Evolutionary conservation across 805 yeast species (phyloP).

Genomic region (Kuraishia capsulata): DNA sequence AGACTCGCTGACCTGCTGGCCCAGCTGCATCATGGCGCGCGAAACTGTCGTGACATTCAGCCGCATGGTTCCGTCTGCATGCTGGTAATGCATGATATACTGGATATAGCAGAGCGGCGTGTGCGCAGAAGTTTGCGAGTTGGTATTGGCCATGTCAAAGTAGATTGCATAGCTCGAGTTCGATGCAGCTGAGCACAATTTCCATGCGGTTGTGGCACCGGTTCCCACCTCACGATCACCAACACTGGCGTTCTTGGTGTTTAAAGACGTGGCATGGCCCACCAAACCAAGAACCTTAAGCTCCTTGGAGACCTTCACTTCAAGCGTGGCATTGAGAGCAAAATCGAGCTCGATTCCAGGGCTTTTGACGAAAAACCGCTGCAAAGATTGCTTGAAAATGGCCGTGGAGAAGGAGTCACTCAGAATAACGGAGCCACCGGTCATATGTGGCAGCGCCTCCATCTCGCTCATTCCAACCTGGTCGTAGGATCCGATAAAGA

Average conservation of each 20-base stretch:
- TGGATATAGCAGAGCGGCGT: conserved; percentile 33
- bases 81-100: conserved; percentile 54
- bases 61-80: conserved; percentile 46
- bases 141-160: conserved; percentile 34
- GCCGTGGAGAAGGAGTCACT: conserved; percentile 61
- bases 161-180: conserved; percentile 52
- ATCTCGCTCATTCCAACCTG: conserved; percentile 62
- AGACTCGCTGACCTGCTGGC: conserved; percentile 31
- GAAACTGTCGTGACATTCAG: conserved; percentile 53
- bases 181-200: conserved; percentile 42
- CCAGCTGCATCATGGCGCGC: conserved; percentile 30
- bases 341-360: conserved; percentile 25
- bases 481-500: conserved; percentile 60
- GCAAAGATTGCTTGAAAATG: conserved; percentile 57
- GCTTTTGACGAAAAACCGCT: conserved; percentile 37
- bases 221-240: conserved; percentile 33
- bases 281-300: conserved; percentile 49
- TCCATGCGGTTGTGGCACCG: conserved; percentile 51
- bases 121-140: conserved; percentile 18
- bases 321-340: conserved; percentile 55
- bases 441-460: conserved; percentile 45
- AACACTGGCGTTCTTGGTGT: conserved; percentile 20
- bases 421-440: conserved; percentile 58
- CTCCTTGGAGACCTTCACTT: conserved; percentile 40
- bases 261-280: conserved; percentile 51